Conservation (phyloP, 768 basidiomycete species). For the Rubroboletus pulcherrimus region DNA sequence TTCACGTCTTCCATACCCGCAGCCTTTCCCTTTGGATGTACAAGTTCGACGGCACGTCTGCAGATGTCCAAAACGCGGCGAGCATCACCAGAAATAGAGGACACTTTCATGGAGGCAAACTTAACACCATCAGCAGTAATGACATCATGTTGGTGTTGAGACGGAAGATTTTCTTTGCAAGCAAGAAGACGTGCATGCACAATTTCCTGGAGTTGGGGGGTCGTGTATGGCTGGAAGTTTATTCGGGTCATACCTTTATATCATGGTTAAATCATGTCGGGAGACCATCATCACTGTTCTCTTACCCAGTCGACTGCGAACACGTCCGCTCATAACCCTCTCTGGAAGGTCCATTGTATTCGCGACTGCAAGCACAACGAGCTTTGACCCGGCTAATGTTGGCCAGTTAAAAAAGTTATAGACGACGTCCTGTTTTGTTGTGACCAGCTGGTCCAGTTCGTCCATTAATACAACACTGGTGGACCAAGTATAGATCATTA, state of each 20-base stretch:
- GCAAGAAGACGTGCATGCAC: slow-evolving; percentile 75
- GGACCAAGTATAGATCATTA: slow-evolving; percentile 3
- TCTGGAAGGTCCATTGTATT: slow-evolving; percentile 99
- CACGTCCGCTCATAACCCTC: slow-evolving; percentile 86
- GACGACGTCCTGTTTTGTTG: slow-evolving; percentile 94
- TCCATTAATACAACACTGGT: slow-evolving; percentile 94
- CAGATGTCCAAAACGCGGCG: slow-evolving; percentile 91
- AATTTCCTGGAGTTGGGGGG: slow-evolving; percentile 75
- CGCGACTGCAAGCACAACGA: slow-evolving; percentile 94
- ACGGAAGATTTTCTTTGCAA: slow-evolving; percentile 46
- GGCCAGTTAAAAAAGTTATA: slow-evolving; percentile 99
- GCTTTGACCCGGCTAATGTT: slow-evolving; percentile 78
- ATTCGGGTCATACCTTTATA: slow-evolving; percentile 79
- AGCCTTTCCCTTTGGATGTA: slow-evolving; percentile 44
- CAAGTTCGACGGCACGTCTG: slow-evolving; percentile 85
- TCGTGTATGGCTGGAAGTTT: slow-evolving; percentile 88
- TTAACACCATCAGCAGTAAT: slow-evolving; percentile 71
- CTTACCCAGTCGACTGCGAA: slow-evolving; percentile 86
- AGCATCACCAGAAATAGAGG: slow-evolving; percentile 88
- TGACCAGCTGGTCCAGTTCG: slow-evolving; percentile 95
- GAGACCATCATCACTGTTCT: background rate
- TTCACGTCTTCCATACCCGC: slow-evolving; percentile 71
- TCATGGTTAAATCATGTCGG: background rate
- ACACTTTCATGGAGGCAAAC: slow-evolving; percentile 77
- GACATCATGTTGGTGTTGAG: slow-evolving; percentile 48